Percentiles rank a stretch among this genome's conserved stretches.
Conservation (phyloP, 805 yeast genomes). For the Saturnispora sekii region DNA sequence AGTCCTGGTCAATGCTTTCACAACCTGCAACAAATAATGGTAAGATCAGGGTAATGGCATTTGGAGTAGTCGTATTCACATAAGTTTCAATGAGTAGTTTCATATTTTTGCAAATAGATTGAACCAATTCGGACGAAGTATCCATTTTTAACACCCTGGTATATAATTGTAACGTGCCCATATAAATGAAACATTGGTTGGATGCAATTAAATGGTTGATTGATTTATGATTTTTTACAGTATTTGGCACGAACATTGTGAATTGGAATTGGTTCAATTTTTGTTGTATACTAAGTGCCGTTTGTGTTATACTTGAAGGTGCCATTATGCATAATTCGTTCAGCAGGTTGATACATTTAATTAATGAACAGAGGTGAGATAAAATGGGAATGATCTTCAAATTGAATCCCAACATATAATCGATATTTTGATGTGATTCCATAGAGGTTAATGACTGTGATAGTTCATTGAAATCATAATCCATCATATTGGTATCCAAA, state of each 20-base stretch:
- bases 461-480: conserved; percentile 22
- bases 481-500: conserved; percentile 15
- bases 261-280: conserved; percentile 23
- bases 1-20: conserved; percentile 34
- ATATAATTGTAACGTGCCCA: conserved; percentile 47
- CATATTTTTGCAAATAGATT: conserved; percentile 35
- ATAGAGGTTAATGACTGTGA: conserved; percentile 13
- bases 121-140: conserved; percentile 36
- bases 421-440: conserved; percentile 37
- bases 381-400: conserved; percentile 48
- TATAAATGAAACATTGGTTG: conserved; percentile 41
- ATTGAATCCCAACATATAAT: conserved; percentile 59
- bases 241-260: conserved; percentile 7
- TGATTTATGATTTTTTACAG: conserved; percentile 6
- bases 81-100: conserved; percentile 28
- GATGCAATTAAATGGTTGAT: conserved; percentile 32
- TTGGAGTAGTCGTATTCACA: conserved; percentile 38
- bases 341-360: conserved; percentile 24
- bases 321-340: conserved; percentile 5
- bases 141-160: conserved; percentile 45
- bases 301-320: conserved; percentile 19
- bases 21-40: conserved; percentile 52
- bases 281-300: conserved; percentile 34
- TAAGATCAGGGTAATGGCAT: conserved; percentile 47
- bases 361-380: conserved; percentile 37